Percentiles rank a stretch among this genome's conserved stretches.
These are phyloP conservation scores for Phyllosticta ampelicida DNA, from an alignment of 2,329 filamentous ascomycete species.

Conservation along the genomic window DNA sequence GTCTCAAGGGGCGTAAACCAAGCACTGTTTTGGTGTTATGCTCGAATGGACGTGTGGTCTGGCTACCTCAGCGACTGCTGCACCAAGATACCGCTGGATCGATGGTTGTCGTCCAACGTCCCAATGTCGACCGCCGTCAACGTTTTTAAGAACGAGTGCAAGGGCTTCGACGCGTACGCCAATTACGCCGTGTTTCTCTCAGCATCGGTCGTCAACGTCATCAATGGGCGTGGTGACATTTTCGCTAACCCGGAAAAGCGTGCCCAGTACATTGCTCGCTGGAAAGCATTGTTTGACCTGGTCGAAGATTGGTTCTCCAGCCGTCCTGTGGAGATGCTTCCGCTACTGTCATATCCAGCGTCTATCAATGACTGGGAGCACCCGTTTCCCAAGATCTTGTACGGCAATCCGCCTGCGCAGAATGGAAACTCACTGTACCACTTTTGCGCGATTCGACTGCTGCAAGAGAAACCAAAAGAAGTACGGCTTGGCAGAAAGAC, in stretches of 20 bases:
- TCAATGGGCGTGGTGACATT: conserved; percentile 15
- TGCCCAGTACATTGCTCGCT: conserved; percentile 18
- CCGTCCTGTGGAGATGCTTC: conserved; percentile 17
- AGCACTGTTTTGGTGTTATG: conserved; percentile 49
- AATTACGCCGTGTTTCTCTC: conserved; percentile 50
- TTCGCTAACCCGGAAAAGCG: conserved; percentile 12
- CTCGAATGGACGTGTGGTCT: conserved; percentile 47
- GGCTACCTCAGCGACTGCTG: conserved; percentile 44
- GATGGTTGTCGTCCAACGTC: conserved; percentile 36
- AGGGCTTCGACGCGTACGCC: conserved; percentile 44
- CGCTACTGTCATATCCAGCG: conserved; percentile 9
- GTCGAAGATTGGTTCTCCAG: conserved; percentile 23
- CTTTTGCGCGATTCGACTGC: conserved; percentile 13
- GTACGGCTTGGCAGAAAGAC: conserved; percentile 7
- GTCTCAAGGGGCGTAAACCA: conserved; percentile 41
- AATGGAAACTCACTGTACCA: conserved; percentile 16
- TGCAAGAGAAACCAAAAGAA: conserved; percentile 20
- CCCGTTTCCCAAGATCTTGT: conserved; percentile 14
- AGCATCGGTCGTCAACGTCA: conserved; percentile 31
- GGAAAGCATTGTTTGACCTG: conserved; percentile 23
- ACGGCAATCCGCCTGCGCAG: conserved; percentile 14
- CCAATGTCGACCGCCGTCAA: conserved; percentile 27
- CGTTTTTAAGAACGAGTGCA: conserved; percentile 26
- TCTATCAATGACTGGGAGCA: conserved; percentile 1
- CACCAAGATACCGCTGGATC: conserved; percentile 39